These are phyloP conservation scores for Ceratobasidium theobromae DNA, from an alignment of 1,284 basidiomycete species.

Conservation along the genomic window DNA sequence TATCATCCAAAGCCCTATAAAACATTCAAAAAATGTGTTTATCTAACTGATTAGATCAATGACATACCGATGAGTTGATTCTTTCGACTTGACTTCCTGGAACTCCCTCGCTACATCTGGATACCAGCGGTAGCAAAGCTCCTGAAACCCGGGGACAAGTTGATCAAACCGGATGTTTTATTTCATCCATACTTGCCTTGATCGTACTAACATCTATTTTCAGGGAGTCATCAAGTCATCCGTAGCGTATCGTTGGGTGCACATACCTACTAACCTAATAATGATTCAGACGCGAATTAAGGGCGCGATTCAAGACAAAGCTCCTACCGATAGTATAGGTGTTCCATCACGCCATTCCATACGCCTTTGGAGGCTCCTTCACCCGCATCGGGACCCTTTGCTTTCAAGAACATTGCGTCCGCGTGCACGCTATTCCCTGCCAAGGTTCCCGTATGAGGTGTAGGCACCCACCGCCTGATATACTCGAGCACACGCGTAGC, in stretches of 20 bases:
- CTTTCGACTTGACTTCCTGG: slow-evolving; percentile 39
- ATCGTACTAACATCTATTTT: slow-evolving; percentile 11
- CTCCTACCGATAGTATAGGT: slow-evolving; percentile 73
- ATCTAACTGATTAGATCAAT: background rate
- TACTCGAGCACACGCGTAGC: slow-evolving; percentile 61
- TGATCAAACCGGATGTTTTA: background rate
- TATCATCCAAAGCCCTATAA: slow-evolving; percentile 73
- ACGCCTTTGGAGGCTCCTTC: background rate
- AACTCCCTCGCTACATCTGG: slow-evolving; percentile 42
- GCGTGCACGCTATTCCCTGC: slow-evolving; percentile 82
- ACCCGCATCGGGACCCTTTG: slow-evolving; percentile 66
- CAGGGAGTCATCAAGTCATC: background rate
- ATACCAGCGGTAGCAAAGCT: slow-evolving; percentile 75
- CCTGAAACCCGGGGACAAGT: slow-evolving; percentile 48
- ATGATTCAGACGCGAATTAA: slow-evolving; percentile 35
- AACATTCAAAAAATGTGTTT: slow-evolving; percentile 11
- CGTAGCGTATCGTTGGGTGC: background rate
- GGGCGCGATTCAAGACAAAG: slow-evolving; percentile 34
- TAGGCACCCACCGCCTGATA: slow-evolving; percentile 73
- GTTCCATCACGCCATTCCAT: slow-evolving; percentile 48
- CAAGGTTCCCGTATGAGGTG: slow-evolving; percentile 60
- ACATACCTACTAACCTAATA: slow-evolving; percentile 61
- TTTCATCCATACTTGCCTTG: background rate
- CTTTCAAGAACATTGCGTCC: slow-evolving; percentile 68
- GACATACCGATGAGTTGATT: slow-evolving; percentile 55